A percentile compares a stretch with the other conserved stretches of the same genome.
phyloP scores from a whole-genome alignment of 352 stramenopile genomes.

The Pythium vanterpoolii region DNA sequence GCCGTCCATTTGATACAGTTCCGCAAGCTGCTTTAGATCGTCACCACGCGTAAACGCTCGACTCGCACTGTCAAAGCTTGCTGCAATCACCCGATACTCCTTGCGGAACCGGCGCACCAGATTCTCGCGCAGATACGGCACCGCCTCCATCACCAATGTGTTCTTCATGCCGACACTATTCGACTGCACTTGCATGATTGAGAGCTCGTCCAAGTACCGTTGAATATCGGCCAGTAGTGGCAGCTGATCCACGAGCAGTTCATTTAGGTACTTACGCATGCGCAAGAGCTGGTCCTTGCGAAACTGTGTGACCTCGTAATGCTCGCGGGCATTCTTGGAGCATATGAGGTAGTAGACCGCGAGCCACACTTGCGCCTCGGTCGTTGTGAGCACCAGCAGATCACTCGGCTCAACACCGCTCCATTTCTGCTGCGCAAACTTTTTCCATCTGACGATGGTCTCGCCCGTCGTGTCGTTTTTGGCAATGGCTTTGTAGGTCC shows the following conservation, averaged over 20 bases:
- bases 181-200: constrained; percentile 81
- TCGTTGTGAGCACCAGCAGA: constrained; percentile 91
- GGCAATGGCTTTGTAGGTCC: constrained; percentile 80
- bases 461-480: constrained; percentile 22
- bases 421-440: constrained; percentile 94
- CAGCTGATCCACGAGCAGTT: constrained; percentile 93
- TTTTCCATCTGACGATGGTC: constrained; percentile 78
- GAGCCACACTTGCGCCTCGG: constrained; percentile 94
- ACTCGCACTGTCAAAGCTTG: constrained; percentile 46
- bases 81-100: constrained; percentile 38
- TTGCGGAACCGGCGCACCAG: constrained; percentile 43
- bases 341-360: constrained; percentile 93
- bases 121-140: constrained; percentile 62
- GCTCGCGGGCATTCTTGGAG: constrained; percentile 88
- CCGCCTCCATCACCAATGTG: constrained; percentile 73
- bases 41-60: constrained; percentile 42
- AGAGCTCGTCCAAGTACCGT: constrained; percentile 94
- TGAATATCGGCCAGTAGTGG: constrained; percentile 93
- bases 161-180: constrained; percentile 27
- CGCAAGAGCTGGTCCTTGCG: constrained; percentile 92
- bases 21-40: constrained; percentile 60
- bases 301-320: constrained; percentile 94
- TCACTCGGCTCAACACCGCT: constrained; percentile 75
- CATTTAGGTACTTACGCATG: constrained; percentile 94
- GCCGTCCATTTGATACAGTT: constrained; percentile 79